Base-by-base conservation (phyloP, 352 stramenopile species). In the Phytophthora niederhauseri region DNA sequence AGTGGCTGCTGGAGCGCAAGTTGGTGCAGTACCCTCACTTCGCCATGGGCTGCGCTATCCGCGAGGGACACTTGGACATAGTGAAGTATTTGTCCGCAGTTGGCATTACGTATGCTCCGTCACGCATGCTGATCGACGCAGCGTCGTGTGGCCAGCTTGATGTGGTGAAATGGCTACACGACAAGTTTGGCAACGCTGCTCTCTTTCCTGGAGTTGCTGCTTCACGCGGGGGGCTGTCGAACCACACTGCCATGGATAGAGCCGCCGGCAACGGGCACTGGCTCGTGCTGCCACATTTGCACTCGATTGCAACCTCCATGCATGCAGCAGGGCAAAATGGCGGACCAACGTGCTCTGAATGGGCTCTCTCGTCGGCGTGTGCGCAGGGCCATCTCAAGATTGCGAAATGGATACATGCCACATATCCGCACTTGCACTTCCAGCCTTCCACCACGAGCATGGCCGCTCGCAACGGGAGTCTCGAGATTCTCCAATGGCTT, bases 401-500 rank as follows among this genome's bases (percentile, higher is more conserved):
- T 6, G 49, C 24, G 7, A 55, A 34, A 15, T 55, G 49, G 49
- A 2, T 55, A 6, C 24, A 55, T 19, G 8, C 9, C 22, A 20
- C 7, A 9, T 55, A 20, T 19, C 49, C 49, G 19, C 24, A 34
- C 49, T 34, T 55, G 20, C 22, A 22, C 15, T 36, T 55, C 22
- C 49, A 46, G 9, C n/a, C 61, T 22, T 51, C 52, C 2, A 57
- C 52, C 31, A 57, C 61, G 15, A 59, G 56, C 12, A 58, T 65
- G 48, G 28, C n/a, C 38, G 63, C 63, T 50, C 55, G 46, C 7
- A 70, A 60, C 20, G 63, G 63, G 8, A 59, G 58, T 15, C 48
- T 70, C 31, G 8, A 65, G 6, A 50, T 56, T 20, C 14, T 65
- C 5, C 55, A 70, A 60, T 70, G 63, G 63, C 55, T 70, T 46